These are phyloP conservation scores for Aspergillus haitiensis DNA, from an alignment of 495 filamentous ascomycete species.

Conservation along the genomic window DNA sequence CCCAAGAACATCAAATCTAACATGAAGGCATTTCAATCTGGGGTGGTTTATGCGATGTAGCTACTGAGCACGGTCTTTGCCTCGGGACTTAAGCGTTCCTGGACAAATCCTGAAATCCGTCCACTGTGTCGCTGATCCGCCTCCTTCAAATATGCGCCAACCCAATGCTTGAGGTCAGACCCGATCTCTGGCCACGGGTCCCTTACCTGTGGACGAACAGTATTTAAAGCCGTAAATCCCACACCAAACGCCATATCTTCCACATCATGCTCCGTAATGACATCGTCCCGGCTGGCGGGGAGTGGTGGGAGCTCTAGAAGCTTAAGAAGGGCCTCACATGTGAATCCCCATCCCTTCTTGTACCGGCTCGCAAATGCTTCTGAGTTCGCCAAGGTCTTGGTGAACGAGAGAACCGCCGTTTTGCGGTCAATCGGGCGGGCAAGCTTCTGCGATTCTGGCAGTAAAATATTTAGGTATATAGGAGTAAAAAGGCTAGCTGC, in stretches of 20 bases:
- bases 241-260: slow-evolving; percentile 94
- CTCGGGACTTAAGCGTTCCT: slow-evolving; percentile 58
- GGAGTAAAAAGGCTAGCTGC: slow-evolving; percentile 67
- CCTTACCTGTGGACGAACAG: slow-evolving; percentile 64
- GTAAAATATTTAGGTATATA: slow-evolving; percentile 79
- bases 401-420: slow-evolving; percentile 85
- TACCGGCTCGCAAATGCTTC: slow-evolving; percentile 71
- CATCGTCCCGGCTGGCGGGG: slow-evolving; percentile 68
- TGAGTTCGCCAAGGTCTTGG: slow-evolving; percentile 84
- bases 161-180: slow-evolving; percentile 76
- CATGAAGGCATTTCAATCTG: not conserved
- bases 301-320: slow-evolving; percentile 84
- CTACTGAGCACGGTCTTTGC: slow-evolving; percentile 53
- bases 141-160: slow-evolving; percentile 66
- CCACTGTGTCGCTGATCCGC: slow-evolving; percentile 58
- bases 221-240: slow-evolving; percentile 88
- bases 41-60: slow-evolving; percentile 50
- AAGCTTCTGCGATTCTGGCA: slow-evolving; percentile 86
- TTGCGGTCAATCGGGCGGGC: slow-evolving; percentile 86
- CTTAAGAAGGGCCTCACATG: slow-evolving; percentile 80
- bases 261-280: slow-evolving; percentile 79
- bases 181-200: slow-evolving; percentile 82
- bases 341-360: slow-evolving; percentile 86
- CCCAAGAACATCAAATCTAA: not conserved
- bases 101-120: slow-evolving; percentile 55